Percentiles rank a stretch among this genome's conserved stretches.
Conservation (phyloP, 192 early-diverging fungal genomes). For the Chytriomyces sp. region DNA sequence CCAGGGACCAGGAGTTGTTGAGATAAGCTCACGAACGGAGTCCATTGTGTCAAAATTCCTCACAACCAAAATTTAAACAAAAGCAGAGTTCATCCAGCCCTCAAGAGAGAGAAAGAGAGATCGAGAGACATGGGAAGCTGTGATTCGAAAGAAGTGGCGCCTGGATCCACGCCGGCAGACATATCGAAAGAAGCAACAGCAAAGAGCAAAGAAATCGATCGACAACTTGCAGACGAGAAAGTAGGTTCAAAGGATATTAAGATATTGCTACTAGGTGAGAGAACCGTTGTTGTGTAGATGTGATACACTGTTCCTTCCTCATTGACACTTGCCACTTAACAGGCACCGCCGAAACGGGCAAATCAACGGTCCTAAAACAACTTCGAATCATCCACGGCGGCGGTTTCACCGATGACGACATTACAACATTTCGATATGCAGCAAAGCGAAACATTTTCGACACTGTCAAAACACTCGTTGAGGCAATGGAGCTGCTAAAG, state of each 20-base stretch:
- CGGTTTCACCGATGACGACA: constrained; percentile 88
- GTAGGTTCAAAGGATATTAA: constrained; percentile 66
- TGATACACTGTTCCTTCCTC: no score
- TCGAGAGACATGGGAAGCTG: constrained; percentile 86
- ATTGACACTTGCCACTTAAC: background rate
- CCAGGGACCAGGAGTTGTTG: no score
- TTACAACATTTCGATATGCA: constrained; percentile 88
- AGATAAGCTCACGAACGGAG: no score
- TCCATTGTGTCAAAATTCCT: no score
- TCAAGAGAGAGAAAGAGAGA: no score
- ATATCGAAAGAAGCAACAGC: constrained; percentile 69
- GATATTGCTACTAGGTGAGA: constrained; percentile 70
- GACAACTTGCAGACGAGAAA: constrained; percentile 76
- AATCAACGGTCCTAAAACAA: constrained; percentile 97
- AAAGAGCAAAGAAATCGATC: constrained; percentile 89
- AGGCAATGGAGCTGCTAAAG: constrained; percentile 79
- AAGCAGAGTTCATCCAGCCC: no score
- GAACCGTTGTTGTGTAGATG: background rate
- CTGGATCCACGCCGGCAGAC: constrained; percentile 59
- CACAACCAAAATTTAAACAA: no score
- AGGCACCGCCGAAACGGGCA: constrained; percentile 97
- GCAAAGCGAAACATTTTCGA: constrained; percentile 93
- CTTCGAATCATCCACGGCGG: constrained; percentile 97
- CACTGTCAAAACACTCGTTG: constrained; percentile 92
- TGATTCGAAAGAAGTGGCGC: constrained; percentile 47